phyloP scores from a whole-genome alignment of 2,329 filamentous ascomycete species.

The Aspergillus quadrilineatus region DNA sequence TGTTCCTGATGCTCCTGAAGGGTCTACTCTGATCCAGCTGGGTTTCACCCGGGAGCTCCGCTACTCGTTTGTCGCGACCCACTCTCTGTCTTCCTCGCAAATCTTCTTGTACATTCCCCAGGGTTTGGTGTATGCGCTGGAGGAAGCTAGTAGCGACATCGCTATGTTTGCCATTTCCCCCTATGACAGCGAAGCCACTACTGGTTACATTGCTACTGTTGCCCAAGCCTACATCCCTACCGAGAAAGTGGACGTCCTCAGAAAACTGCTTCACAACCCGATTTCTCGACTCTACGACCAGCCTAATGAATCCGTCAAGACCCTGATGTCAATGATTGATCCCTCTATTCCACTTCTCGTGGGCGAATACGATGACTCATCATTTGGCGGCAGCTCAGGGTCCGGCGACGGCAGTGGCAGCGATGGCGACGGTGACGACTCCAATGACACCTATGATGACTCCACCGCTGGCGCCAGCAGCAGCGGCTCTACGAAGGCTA shows the following conservation, averaged over 20 bases:
- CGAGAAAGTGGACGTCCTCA: conserved; percentile 65
- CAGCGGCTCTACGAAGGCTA: conserved; percentile 37
- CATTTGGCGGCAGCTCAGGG: conserved; percentile 31
- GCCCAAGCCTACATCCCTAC: conserved; percentile 74
- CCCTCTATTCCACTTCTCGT: conserved; percentile 70
- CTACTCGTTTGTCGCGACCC: conserved; percentile 75
- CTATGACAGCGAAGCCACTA: conserved; percentile 64
- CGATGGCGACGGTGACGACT: conserved; percentile 34
- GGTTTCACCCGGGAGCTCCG: conserved; percentile 80
- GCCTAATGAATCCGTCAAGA: conserved; percentile 62
- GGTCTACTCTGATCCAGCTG: conserved; percentile 73
- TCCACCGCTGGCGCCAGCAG: conserved; percentile 52
- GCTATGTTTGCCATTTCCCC: conserved; percentile 71
- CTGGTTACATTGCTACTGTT: conserved; percentile 79
- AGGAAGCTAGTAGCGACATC: conserved; percentile 49
- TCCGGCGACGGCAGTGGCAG: conserved; percentile 42
- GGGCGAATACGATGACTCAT: conserved; percentile 48
- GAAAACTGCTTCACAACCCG: conserved; percentile 68
- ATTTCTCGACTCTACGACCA: conserved; percentile 75
- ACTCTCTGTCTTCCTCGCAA: conserved; percentile 72
- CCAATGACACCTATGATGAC: conserved; percentile 37
- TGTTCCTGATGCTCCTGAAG: conserved; percentile 57
- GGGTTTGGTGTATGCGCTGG: conserved; percentile 67
- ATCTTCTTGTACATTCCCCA: conserved; percentile 77
- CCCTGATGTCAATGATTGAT: conserved; percentile 79